These are phyloP conservation scores for Colletotrichum trifolii DNA, from an alignment of 2,329 filamentous ascomycete species.

Conservation along the genomic window DNA sequence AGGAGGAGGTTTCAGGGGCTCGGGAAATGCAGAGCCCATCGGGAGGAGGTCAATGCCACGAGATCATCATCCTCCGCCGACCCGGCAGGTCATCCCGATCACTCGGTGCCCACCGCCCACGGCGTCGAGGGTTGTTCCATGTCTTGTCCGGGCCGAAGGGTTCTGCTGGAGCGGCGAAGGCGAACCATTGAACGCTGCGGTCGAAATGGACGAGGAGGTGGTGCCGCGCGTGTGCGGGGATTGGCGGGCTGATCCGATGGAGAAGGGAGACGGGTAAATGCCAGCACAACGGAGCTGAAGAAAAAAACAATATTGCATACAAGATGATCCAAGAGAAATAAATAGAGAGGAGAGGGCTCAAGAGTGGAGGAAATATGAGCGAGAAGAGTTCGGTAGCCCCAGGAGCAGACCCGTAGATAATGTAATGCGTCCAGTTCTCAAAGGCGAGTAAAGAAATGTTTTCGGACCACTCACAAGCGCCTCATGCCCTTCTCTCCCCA, in stretches of 20 bases:
- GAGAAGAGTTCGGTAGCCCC: slow-evolving; percentile 7
- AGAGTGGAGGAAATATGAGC: slow-evolving; percentile 4
- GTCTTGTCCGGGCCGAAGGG: not conserved
- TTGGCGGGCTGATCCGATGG: not conserved
- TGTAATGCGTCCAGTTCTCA: slow-evolving; percentile 27
- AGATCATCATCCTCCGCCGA: not conserved
- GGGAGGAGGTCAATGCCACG: slow-evolving; percentile 18
- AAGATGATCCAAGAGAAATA: not conserved
- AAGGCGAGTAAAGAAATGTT: slow-evolving; percentile 9
- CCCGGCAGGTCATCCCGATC: slow-evolving; percentile 9
- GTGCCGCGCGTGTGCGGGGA: too few relatives aligned
- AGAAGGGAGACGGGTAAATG: not conserved
- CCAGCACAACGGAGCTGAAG: not conserved
- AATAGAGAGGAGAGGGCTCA: not conserved
- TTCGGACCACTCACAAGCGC: slow-evolving; percentile 21
- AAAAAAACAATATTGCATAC: not conserved
- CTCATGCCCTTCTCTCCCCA: slow-evolving; percentile 7
- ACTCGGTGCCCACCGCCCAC: slow-evolving; percentile 18
- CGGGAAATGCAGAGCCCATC: slow-evolving; percentile 21
- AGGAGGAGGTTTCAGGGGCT: not conserved
- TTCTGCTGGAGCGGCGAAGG: not conserved
- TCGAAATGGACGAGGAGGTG: too few relatives aligned
- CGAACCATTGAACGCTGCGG: too few relatives aligned
- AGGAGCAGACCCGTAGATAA: slow-evolving; percentile 32
- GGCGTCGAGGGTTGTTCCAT: slow-evolving; percentile 1